Base-by-base conservation (phyloP, 1,284 basidiomycete genomes). In the Schizophyllum commune region DNA sequence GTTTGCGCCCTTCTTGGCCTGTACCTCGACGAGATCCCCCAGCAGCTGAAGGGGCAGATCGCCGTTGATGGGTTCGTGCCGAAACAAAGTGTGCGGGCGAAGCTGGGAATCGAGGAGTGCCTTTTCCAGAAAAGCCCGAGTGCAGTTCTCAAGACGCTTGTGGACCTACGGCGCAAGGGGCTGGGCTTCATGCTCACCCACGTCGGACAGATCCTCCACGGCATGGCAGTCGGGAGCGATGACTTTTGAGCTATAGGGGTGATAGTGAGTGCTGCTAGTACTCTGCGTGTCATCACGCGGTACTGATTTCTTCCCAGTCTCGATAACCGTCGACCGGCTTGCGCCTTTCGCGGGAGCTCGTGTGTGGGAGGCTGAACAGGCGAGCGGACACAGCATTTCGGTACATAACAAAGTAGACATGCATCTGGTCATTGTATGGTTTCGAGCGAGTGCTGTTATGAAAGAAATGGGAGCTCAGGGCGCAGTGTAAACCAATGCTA, bases 111-210 rank as follows among this genome's bases (percentile, higher is more conserved):
- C n/a, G 39, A 15, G 2, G 59, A 52, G 1, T 64, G 65, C 20
- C 53, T 60, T 5, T 70, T 70, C 61, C 32, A 8, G 11, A 56
- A 62, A 15, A 66, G 59, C 20, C 69, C 68, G 27, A 56, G 69
- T 20, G 62, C 61, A 22, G 64, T 67, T 21, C 55, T 70, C 55
- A 61, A 63, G 21, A 53, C 57, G 6, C 20, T 69, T 34, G 59
- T 66, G 13, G 62, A 61, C 5, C 21, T 62, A 32, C 66, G 69
- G 2, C 62, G 68, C 55, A 70, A 69, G 57, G 69, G 69, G 6
- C 66, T 65, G 55, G 58, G 59, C 5, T 69, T 64, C 52, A 47
- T 32, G 22, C 64, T 64, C 1, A 69, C 69, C 19, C 69, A 69
- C 57, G 56, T 69, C 34, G 69, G 69, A 32, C 64, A 65, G 59